Base-by-base conservation (phyloP, 1,139 yeast species). In the Pichia sp. region DNA sequence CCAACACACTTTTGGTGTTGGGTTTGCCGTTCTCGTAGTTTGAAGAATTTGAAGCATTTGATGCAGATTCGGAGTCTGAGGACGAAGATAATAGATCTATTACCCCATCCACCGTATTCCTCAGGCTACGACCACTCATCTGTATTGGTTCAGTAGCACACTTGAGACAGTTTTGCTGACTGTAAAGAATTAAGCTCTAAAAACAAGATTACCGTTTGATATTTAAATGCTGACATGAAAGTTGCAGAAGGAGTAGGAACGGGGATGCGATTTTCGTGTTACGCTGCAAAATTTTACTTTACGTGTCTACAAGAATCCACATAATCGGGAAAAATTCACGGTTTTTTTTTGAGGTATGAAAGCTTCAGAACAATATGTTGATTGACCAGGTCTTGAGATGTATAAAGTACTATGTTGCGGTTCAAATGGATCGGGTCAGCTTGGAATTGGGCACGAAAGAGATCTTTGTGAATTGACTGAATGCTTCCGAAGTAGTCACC, bases 381-480 rank as follows among this genome's bases (percentile, higher is more conserved):
- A 19, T 19, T 19, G 23, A 19, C 23, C 23, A 19, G 23, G 23
- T 19, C 23, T 19, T 19, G 23, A 19, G 8, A 49, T 52, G 48
- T 76, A 67, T 62, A 61, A 53, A 32, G 66, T 83, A 8, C 72
- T 74, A 42, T 73, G 81, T 1, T 84, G 95, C 68, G 98, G 98
- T 0, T 90, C 97, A 1, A 92, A 92, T 70, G 97, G 97, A 1
- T 74, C 71, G 49, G 82, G 70, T 54, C 98, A 92, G 66, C 75
- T 92, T 51, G 97, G 97, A 1, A 68, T 80, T 2, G 79, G 77
- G 1, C 77, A 80, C 53, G 72, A 72, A 47, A 78, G 77, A 1
- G 97, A 92, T 67, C n/a, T 47, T 2, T 16, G 15, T 6, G 31
- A 62, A 67, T 50, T 53, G 30, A 36, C 60, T 64, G 2, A 69